Evolutionary conservation across 495 filamentous ascomycete species (phyloP).

Genomic region (Tuber umbilicatum): DNA sequence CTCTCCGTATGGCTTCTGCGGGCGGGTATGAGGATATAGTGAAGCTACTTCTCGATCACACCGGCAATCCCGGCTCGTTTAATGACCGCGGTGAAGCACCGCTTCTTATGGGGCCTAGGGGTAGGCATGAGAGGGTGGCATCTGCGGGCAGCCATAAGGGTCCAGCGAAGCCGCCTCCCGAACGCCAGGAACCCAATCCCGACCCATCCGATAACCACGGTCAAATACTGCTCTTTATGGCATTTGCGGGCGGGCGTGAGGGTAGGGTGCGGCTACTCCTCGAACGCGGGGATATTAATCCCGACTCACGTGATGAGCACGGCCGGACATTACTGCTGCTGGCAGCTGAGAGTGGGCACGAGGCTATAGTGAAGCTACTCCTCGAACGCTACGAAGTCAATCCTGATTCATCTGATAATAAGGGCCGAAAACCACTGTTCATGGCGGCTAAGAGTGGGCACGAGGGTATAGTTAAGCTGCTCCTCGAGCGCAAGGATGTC

Average conservation of each 20-base stretch:
- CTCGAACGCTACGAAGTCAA: too few relatives aligned
- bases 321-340: constrained; percentile 23
- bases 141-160: constrained; percentile 22
- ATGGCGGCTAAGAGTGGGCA: too few relatives aligned
- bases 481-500: too few relatives aligned
- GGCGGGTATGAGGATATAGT: too few relatives aligned
- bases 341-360: too few relatives aligned
- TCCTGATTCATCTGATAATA: too few relatives aligned
- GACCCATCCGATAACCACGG: constrained; percentile 16
- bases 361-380: too few relatives aligned
- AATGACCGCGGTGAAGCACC: constrained; percentile 33
- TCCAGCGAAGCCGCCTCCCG: constrained; percentile 32
- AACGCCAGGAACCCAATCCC: constrained; percentile 19
- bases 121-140: too few relatives aligned
- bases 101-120: too few relatives aligned
- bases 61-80: constrained; percentile 14
- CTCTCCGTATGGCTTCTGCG: constrained; percentile 43
- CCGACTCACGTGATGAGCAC: constrained; percentile 12
- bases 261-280: constrained; percentile 15
- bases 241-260: constrained; percentile 22
- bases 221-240: constrained; percentile 11
- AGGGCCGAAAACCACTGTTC: too few relatives aligned
- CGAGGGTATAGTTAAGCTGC: too few relatives aligned
- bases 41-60: constrained; percentile 27
- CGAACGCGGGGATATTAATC: constrained; percentile 17